Evolutionary conservation across 1,284 basidiomycete genomes (phyloP), one percentile per base, ranked within the genome.

Genomic region (Cutaneotrichosporon sp.): DNA sequence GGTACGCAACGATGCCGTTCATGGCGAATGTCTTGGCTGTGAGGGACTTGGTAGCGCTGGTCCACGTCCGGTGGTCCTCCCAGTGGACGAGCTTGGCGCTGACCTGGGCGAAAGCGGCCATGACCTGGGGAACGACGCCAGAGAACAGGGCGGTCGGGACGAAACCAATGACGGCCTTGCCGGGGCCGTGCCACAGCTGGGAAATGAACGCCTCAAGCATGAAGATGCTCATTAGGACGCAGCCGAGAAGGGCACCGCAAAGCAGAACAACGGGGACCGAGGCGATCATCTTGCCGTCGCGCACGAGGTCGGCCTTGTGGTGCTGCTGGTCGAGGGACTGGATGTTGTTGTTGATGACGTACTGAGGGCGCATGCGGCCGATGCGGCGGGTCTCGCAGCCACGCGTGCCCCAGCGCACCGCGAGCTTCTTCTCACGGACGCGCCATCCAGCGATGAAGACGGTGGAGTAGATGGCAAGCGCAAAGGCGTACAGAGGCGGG

Each of bases 361-460:
- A 89, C 62, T 89, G 85, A 0, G 87, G 85, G 22, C 91, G 84
- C 10, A 87, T 84, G 64, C 87, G 86, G 73, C 92, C 91, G 9
- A 92, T 90, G 22, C 86, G 85, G 72, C 88, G 87, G 1, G 87
- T 87, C 63, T 78, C 73, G 59, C 72, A 74, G 16, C 89, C 90
- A 18, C 84, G 84, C 0, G 89, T 90, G 13, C 89, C 89, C 84
- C 92, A 95, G 33, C 86, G 83, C 22, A 93, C 85, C 1, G 91
- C 86, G 14, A 95, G 82, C 49, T 88, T 85, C 18, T 88, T 85
- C 79, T 97, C 90, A 55, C 85, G 85, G 53, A 95, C 84, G 29
- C 89, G 85, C 94, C 94, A 97, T 80, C 86, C 87, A 73, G 97
- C 92, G 63, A 93, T 87, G 69, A 94, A 94, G n/a, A 84, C 76